Conservation (phyloP, 2,329 filamentous ascomycete genomes). For the Fusarium subtropicale region DNA sequence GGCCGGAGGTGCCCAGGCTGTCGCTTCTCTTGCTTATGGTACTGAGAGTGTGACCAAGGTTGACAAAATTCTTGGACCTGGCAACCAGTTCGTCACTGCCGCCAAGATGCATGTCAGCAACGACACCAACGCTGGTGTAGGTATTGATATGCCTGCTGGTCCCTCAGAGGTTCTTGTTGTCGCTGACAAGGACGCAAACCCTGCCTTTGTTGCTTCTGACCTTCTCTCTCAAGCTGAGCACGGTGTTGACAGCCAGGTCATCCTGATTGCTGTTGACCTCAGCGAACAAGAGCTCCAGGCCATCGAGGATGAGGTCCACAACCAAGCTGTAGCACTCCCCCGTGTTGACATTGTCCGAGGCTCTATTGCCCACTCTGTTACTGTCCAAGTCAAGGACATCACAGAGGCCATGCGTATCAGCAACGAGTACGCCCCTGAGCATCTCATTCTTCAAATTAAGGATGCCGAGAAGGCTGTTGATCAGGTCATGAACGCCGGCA, state of each 20-base stretch:
- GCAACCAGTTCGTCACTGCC: conserved; percentile 98
- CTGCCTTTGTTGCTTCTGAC: conserved; percentile 95
- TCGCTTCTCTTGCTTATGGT: conserved; percentile 97
- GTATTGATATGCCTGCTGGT: conserved; percentile 98
- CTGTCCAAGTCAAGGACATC: conserved; percentile 77
- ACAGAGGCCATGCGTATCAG: conserved; percentile 83
- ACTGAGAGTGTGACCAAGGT: conserved; percentile 96
- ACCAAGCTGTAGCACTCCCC: conserved; percentile 86
- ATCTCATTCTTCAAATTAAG: conserved; percentile 90
- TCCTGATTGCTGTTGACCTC: conserved; percentile 87
- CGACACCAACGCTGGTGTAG: conserved; percentile 93
- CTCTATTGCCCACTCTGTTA: conserved; percentile 91
- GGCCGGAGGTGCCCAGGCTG: conserved; percentile 93
- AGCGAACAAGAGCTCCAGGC: conserved; percentile 77
- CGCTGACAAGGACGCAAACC: conserved; percentile 87
- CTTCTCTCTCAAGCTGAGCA: conserved; percentile 96
- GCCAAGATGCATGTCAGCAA: conserved; percentile 99
- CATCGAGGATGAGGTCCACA: conserved; percentile 92
- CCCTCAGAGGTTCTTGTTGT: conserved; percentile 97
- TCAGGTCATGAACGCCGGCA: conserved; percentile 90
- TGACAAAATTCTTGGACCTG: conserved; percentile 97
- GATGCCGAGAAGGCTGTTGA: conserved; percentile 80
- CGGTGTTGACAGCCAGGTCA: conserved; percentile 94
- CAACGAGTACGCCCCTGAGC: conserved; percentile 96
- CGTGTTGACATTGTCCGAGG: conserved; percentile 93